Evolutionary conservation across 148 eudicot species (phyloP).

Genomic region (Amaranthus palmeri): DNA sequence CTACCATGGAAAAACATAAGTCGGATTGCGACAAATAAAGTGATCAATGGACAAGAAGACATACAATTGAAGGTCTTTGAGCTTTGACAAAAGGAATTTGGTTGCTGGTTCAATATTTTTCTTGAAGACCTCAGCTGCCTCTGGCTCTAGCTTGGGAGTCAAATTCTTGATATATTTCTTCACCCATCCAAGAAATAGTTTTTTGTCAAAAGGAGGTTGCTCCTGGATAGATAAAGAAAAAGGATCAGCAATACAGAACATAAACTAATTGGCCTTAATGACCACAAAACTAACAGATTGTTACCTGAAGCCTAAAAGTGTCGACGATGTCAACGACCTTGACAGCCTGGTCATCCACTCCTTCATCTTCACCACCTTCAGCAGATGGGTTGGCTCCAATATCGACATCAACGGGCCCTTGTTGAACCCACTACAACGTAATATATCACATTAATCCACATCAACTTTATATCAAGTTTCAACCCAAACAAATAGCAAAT

Average conservation of each 20-base stretch:
- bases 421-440: slow-evolving; percentile 65
- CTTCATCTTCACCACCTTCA: slow-evolving; percentile 70
- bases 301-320: slow-evolving; percentile 47
- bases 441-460: not conserved
- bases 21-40: not conserved
- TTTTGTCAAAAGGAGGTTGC: slow-evolving; percentile 54
- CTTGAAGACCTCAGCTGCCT: slow-evolving; percentile 32
- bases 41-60: not conserved
- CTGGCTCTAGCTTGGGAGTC: slow-evolving; percentile 34
- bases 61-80: slow-evolving; percentile 50
- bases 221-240: slow-evolving; percentile 25
- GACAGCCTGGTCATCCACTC: slow-evolving; percentile 45
- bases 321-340: slow-evolving; percentile 55
- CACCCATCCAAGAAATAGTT: slow-evolving; percentile 37
- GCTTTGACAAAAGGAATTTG: slow-evolving; percentile 43
- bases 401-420: slow-evolving; percentile 66
- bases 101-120: slow-evolving; percentile 39
- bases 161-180: slow-evolving; percentile 47
- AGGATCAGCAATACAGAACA: not conserved
- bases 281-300: not conserved
- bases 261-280: not conserved
- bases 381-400: slow-evolving; percentile 96
- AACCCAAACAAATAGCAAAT: not conserved
- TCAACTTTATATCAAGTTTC: too few relatives aligned
- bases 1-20: too few relatives aligned